A percentile compares a stretch with the other conserved stretches of the same genome.
These are phyloP conservation scores for Dendrostoma leiphaemia DNA, from an alignment of 2,329 filamentous ascomycete species.

Conservation along the genomic window DNA sequence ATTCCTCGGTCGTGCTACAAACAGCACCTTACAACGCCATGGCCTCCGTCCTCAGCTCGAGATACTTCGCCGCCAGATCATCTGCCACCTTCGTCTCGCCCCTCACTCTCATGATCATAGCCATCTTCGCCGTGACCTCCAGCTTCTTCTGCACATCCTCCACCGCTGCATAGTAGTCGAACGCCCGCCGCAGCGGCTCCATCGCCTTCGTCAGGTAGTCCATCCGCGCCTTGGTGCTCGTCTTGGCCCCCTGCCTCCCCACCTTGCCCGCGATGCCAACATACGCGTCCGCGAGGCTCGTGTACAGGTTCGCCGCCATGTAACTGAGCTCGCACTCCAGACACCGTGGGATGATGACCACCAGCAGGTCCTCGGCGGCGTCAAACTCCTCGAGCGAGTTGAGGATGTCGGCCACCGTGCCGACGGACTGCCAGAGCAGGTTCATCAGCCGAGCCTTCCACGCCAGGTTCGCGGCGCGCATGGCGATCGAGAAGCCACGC, in stretches of 20 bases:
- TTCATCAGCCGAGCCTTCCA: conserved; percentile 67
- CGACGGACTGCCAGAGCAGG: conserved; percentile 71
- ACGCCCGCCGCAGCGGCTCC: conserved; percentile 61
- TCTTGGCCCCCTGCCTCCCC: conserved; percentile 23
- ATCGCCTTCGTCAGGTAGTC: conserved; percentile 59
- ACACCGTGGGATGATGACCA: conserved; percentile 70
- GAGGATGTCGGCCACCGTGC: conserved; percentile 65
- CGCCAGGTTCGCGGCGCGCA: conserved; percentile 73
- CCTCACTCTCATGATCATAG: conserved; percentile 68
- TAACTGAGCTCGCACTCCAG: conserved; percentile 67
- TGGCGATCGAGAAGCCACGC: conserved; percentile 72
- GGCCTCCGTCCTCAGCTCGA: conserved; percentile 51
- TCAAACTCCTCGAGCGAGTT: conserved; percentile 69
- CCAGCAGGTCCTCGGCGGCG: conserved; percentile 62
- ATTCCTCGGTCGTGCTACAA: not conserved
- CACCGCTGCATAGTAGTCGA: conserved; percentile 62
- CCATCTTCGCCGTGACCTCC: conserved; percentile 80
- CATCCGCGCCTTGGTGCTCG: conserved; percentile 41
- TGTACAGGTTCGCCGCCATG: conserved; percentile 66
- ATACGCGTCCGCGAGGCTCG: conserved; percentile 70
- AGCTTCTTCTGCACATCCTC: conserved; percentile 70
- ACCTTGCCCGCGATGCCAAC: conserved; percentile 70
- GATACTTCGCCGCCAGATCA: conserved; percentile 64
- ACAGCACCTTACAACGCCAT: not conserved
- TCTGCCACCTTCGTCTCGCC: conserved; percentile 64